Evolutionary conservation across 306 rosid genomes (phyloP), one percentile per base, ranked within the genome.

Genomic region (Trifolium dubium): DNA sequence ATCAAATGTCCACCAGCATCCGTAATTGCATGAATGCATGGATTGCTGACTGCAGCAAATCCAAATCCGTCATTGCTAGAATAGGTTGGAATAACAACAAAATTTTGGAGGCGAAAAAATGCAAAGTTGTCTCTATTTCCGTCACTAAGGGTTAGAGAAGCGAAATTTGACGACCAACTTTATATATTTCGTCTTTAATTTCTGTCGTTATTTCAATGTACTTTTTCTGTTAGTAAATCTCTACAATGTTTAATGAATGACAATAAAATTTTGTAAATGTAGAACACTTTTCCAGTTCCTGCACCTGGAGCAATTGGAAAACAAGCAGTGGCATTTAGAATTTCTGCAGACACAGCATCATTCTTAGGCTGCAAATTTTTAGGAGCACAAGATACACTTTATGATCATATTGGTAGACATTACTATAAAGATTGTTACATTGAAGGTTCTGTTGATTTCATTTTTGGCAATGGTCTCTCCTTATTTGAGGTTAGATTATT

Each of bases 381-480:
- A 43, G 99, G 99, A 54, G 99, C 90, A 44, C 99, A 94, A 64
- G 99, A 94, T 70, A 94, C 99, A 40, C 83, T 95, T 2, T 95
- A 95, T 72, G 99, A 95, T 73, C 98, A 95, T 67, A 0, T 87
- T 62, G 99, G 99, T 1, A 83, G 99, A 51, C 99, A 95, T 80
- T 95, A 95, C 58, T 95, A 95, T 61, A 95, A 92, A 44, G 98
- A 95, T 64, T 92, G 98, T 74, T 95, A 92, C 62, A 92, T 95
- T 30, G 99, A 95, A 87, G 98, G 99, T n/a, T 92, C 99, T 2
- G 98, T 92, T 47, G 99, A 95, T 64, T 95, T 95, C 97, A 95
- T 95, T 62, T 95, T 95, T n/a, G 99, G 99, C 59, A 92, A 95
- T 32, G 91, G 77, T 23, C 92, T 95, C 56, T 92, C 98, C 37